phyloP scores from a whole-genome alignment of 306 rosid genomes.

The Prinsepia uniflora region DNA sequence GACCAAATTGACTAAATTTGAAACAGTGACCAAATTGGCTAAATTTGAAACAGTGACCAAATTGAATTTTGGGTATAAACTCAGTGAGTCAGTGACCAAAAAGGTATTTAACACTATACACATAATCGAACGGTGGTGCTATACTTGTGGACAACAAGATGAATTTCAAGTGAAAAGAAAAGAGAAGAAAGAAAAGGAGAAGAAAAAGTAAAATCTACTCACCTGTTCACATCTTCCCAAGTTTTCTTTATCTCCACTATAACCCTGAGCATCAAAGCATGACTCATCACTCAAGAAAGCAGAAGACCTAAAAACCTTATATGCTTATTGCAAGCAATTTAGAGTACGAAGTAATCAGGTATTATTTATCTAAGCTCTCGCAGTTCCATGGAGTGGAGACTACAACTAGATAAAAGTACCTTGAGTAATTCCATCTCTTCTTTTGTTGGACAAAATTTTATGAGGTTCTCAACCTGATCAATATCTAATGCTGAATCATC shows the following conservation, averaged over 20 bases:
- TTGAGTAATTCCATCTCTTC: constrained; percentile 87
- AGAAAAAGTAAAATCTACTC: constrained; percentile 18
- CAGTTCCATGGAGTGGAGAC: constrained; percentile 8
- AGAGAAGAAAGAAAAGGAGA: not conserved
- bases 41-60: no score
- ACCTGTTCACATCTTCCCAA: constrained; percentile 96
- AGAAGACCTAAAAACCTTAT: not conserved
- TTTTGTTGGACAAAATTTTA: constrained; percentile 90
- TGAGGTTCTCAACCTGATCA: constrained; percentile 95
- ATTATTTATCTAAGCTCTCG: constrained; percentile 12
- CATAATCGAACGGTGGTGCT: constrained; percentile 5
- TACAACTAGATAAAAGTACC: constrained; percentile 42
- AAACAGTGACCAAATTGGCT: no score
- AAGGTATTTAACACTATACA: no score
- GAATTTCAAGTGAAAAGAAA: not conserved
- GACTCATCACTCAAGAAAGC: constrained; percentile 25
- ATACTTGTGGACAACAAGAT: constrained; percentile 12
- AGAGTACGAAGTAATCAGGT: not conserved
- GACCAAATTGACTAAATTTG: no score
- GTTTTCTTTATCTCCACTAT: constrained; percentile 72
- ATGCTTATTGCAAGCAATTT: not conserved
- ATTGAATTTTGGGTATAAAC: no score
- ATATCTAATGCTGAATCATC: constrained; percentile 69
- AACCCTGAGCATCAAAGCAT: constrained; percentile 52
- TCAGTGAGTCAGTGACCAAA: no score